Conservation (phyloP, 169 alveolate genomes). For the Besnoitia besnoiti region DNA sequence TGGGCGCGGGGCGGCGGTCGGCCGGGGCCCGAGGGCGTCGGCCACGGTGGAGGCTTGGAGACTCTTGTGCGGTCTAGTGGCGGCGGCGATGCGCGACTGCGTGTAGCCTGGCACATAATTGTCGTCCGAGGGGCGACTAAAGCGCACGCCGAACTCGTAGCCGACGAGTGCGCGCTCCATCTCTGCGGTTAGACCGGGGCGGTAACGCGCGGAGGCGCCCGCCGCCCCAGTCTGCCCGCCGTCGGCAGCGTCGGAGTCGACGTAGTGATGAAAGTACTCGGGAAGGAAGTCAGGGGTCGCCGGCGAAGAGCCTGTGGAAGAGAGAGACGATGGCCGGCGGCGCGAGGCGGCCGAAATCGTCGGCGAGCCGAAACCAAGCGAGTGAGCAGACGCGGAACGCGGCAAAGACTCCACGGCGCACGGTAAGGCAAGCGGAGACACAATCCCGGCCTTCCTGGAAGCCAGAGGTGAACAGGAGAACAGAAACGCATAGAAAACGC, state of each 20-base stretch:
- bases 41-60: not conserved
- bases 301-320: not conserved
- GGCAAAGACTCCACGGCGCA: too few relatives aligned
- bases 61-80: not conserved
- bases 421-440: too few relatives aligned
- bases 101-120: constrained; percentile 11
- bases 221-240: not conserved
- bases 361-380: not conserved
- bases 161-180: constrained; percentile 26
- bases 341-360: not conserved
- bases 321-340: not conserved
- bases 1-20: not conserved
- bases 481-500: too few relatives aligned
- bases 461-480: too few relatives aligned
- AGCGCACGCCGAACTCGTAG: constrained; percentile 39
- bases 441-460: too few relatives aligned
- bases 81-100: constrained; percentile 28
- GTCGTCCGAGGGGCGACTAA: constrained; percentile 20
- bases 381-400: not conserved
- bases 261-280: constrained; percentile 21
- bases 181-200: not conserved
- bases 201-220: too few relatives aligned
- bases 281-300: not conserved
- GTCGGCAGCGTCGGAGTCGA: not conserved
- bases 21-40: constrained; percentile 33